Evolutionary conservation across 2,329 filamentous ascomycete genomes (phyloP), one percentile per base, ranked within the genome.

Genomic region (Colletotrichum sp.): DNA sequence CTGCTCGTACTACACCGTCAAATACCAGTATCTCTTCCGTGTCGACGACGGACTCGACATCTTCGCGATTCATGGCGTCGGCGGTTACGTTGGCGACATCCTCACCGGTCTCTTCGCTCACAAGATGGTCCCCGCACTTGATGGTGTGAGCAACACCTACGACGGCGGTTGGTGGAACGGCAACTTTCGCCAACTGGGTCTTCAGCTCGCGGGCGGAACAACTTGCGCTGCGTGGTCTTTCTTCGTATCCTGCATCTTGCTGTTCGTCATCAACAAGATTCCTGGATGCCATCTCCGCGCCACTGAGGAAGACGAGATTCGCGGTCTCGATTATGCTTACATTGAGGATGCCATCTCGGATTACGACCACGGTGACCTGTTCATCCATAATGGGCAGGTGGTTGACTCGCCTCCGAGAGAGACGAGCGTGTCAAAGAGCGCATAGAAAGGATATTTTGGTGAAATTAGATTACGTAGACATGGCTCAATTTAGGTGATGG

Each of bases 31-130:
- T 67, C 83, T 90, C 75, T 82, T 92, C 7, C 84, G 85, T 10
- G 86, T 92, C 13, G 91, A 92, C 74, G 90, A 92, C 62, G 89
- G 90, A 4, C 86, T 92, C 68, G 90, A 92, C 75, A 90, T 92
- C 66, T 92, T 92, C 76, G 89, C 89, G 34, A 87, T 92, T 32
- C 91, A 92, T 79, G 90, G 90, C 21, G 83, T 92, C 3, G 90
- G 90, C n/a, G 91, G 91, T 13, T 87, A 89, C 77, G 86, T 92
- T 1, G 91, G 90, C 18, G 88, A 89, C 39, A 85, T 92, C 64
- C 80, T 92, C 21, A 92, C 90, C 0, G 90, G 91, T 4, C 84
- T 92, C 34, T 92, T 92, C 68, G 90, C 91, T 0, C 87, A 89
- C 6, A 78, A 82, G 15, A 83, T 81, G 80, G 87, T 91, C 3